Evolutionary conservation across 352 stramenopile genomes (phyloP), one percentile per base, ranked within the genome.

Genomic region (Phytophthora uliginosa): DNA sequence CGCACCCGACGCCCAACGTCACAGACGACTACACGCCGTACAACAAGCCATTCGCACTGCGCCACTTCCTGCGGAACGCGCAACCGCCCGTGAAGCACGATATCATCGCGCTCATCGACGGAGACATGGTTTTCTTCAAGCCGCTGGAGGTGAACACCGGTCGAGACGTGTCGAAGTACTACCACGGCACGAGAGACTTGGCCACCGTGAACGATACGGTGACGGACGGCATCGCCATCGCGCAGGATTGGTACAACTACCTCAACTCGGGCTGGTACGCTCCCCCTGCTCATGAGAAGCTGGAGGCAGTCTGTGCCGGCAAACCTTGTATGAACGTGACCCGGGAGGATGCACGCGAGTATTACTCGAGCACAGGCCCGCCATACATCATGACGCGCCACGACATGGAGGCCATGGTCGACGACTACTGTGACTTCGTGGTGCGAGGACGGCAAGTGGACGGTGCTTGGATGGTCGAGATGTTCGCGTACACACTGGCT

Each of bases 361-460:
- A 77, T 60, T 90, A 82, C 40, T 74, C 72, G 5, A 83, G 80
- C 31, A 82, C 76, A 2, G 84, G 81, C 0, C 82, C 82, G n/a
- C 82, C 82, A 48, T 89, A 90, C 71, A 86, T 92, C 59, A 71
- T 92, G 70, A 89, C 84, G 9, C 75, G 67, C 36, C 60, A 75
- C 56, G 82, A 90, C 48, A 77, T 87, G 62, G 56, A 69, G 34
- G 12, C n/a, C 18, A 82, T 88, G 63, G 47, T 90, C 24, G 77
- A 89, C 55, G 81, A 88, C 66, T 91, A 91, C 53, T 82, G 69
- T n/a, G 54, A 76, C 50, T 88, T 85, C 34, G 76, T 88, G 1
- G 71, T 90, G 7, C 53, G 47, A 2, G 80, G 76, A 15, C 77
- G 81, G n/a, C 71, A 84, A 50, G 45, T 85, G 15, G 71, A 74